Conservation (phyloP, 306 rosid genomes). For the Canavalia ensiformis region DNA sequence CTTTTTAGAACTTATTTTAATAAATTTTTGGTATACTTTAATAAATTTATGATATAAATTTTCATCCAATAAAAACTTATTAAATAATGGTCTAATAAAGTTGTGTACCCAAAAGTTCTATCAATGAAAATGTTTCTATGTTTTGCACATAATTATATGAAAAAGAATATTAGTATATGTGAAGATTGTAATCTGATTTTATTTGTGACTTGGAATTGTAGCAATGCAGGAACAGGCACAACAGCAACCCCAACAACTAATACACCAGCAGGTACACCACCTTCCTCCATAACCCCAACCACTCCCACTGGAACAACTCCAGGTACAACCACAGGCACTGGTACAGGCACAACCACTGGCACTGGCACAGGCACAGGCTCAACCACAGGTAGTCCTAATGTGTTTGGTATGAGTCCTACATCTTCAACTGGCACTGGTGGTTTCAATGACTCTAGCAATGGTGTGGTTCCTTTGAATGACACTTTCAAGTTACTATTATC, state of each 20-base stretch:
- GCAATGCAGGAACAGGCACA: slow-evolving; percentile 64
- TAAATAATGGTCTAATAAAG: too few relatives aligned
- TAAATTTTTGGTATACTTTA: too few relatives aligned
- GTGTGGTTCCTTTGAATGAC: slow-evolving; percentile 42
- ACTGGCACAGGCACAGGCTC: slow-evolving; percentile 40
- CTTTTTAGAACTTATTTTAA: too few relatives aligned
- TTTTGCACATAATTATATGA: not conserved
- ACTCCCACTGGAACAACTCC: slow-evolving; percentile 47
- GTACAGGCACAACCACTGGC: slow-evolving; percentile 29
- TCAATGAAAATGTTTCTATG: not conserved
- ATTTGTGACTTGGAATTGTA: slow-evolving; percentile 52
- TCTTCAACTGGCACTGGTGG: slow-evolving; percentile 57
- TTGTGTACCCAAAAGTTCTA: too few relatives aligned
- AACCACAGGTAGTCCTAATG: slow-evolving; percentile 54
- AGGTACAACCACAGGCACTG: slow-evolving; percentile 34
- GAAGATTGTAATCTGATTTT: slow-evolving; percentile 2
- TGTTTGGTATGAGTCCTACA: slow-evolving; percentile 76
- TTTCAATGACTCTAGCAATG: slow-evolving; percentile 45
- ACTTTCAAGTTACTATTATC: slow-evolving; percentile 33
- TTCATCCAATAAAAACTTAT: too few relatives aligned
- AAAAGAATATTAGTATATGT: not conserved
- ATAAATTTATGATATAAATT: too few relatives aligned
- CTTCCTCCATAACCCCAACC: slow-evolving; percentile 52
- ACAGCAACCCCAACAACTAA: slow-evolving; percentile 49
- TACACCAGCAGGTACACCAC: slow-evolving; percentile 52